A percentile compares a stretch with the other conserved stretches of the same genome.
Conservation (phyloP, 768 basidiomycete genomes). For the Steccherinum ochraceum region DNA sequence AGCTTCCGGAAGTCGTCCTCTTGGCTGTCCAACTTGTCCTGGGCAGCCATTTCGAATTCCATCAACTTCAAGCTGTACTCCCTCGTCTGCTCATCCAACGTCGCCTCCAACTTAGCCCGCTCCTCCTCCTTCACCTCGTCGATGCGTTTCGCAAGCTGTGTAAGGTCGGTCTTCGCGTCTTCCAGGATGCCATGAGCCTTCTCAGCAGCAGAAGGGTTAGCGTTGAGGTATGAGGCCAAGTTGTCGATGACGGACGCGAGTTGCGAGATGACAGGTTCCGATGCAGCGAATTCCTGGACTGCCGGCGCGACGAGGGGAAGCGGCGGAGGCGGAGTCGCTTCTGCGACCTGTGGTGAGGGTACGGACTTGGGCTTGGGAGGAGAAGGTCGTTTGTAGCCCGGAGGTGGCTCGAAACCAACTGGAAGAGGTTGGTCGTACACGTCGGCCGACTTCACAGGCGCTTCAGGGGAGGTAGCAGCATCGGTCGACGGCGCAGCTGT, state of each 20-base stretch:
- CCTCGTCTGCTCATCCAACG: constrained; percentile 74
- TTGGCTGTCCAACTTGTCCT: constrained; percentile 79
- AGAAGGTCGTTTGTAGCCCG: constrained; percentile 68
- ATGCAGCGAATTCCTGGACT: constrained; percentile 60
- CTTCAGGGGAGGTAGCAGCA: constrained; percentile 12
- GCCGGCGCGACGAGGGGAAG: constrained; percentile 81
- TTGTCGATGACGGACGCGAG: constrained; percentile 91
- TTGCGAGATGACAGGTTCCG: constrained; percentile 91
- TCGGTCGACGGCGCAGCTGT: constrained; percentile 19
- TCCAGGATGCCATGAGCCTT: constrained; percentile 74
- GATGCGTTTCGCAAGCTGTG: constrained; percentile 68
- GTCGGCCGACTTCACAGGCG: constrained; percentile 17
- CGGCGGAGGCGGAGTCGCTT: constrained; percentile 28
- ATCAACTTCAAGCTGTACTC: constrained; percentile 80
- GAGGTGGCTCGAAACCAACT: constrained; percentile 91
- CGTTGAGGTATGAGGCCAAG: constrained; percentile 76
- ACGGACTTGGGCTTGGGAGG: constrained; percentile 37
- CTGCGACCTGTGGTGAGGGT: constrained; percentile 5
- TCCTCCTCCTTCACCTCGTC: constrained; percentile 79
- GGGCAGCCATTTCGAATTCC: constrained; percentile 78
- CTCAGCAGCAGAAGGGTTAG: constrained; percentile 59
- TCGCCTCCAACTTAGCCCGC: constrained; percentile 52
- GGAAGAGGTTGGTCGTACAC: constrained; percentile 74
- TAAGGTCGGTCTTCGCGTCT: constrained; percentile 75
- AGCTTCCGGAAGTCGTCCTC: constrained; percentile 81